phyloP scores from a whole-genome alignment of 352 stramenopile species.

The Phytophthora tubulina region DNA sequence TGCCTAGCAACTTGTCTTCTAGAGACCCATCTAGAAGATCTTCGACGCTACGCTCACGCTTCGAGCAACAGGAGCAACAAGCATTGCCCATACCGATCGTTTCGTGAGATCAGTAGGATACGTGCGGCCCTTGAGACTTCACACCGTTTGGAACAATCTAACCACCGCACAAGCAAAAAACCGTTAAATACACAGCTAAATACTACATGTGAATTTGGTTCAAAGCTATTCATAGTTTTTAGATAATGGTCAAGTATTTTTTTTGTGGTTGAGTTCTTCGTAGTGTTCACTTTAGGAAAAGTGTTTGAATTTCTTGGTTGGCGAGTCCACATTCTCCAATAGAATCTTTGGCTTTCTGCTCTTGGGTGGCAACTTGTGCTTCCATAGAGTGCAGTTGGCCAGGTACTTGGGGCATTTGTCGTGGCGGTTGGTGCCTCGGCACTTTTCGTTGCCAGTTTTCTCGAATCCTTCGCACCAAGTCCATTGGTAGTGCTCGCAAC shows the following conservation, averaged over 20 bases:
- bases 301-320: constrained; percentile 86
- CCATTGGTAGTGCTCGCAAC: constrained; percentile 89
- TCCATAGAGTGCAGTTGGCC: constrained; percentile 89
- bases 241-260: constrained; percentile 1
- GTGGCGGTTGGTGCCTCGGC: constrained; percentile 84
- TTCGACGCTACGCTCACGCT: constrained; percentile 48
- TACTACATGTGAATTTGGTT: neutral
- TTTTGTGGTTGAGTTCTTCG: neutral
- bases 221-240: constrained; percentile 11
- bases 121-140: constrained; percentile 33
- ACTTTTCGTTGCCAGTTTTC: constrained; percentile 89
- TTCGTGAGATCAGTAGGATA: constrained; percentile 21
- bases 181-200: too few species aligned
- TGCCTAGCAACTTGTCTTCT: constrained; percentile 65
- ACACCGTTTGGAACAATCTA: constrained; percentile 5
- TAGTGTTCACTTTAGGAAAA: constrained; percentile 55
- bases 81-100: constrained; percentile 42
- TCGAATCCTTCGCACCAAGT: constrained; percentile 89
- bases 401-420: constrained; percentile 90
- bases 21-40: constrained; percentile 52
- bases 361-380: constrained; percentile 88
- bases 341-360: constrained; percentile 78
- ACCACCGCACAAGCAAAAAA: neutral
- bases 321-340: constrained; percentile 80
- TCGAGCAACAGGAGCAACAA: constrained; percentile 54